Evolutionary conservation across 257 asterid species (phyloP).

Genomic region (Capsicum rhomboideum): DNA sequence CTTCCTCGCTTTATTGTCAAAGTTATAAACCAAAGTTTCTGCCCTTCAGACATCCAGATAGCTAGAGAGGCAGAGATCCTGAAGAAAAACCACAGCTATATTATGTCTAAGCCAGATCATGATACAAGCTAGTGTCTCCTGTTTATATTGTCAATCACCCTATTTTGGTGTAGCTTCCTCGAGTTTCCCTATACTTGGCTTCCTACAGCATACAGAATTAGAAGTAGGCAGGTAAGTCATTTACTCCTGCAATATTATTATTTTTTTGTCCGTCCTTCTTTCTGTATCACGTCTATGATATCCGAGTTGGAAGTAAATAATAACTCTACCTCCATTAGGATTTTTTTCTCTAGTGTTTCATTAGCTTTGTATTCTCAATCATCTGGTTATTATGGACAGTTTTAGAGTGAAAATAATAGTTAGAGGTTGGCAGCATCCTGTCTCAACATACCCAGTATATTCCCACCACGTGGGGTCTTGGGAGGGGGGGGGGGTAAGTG

Average conservation of each 20-base stretch:
- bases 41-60: constrained; percentile 91
- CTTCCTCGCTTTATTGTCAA: constrained; percentile 84
- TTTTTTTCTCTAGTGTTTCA: background rate
- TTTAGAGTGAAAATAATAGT: background rate
- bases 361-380: background rate
- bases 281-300: background rate
- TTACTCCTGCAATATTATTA: background rate
- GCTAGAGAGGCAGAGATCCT: constrained; percentile 94
- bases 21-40: constrained; percentile 59
- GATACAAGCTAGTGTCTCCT: constrained; percentile 37
- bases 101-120: constrained; percentile 36
- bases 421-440: background rate
- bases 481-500: no score
- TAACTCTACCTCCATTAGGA: background rate
- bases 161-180: constrained; percentile 13
- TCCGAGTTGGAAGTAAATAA: background rate
- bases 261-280: background rate
- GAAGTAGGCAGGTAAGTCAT: constrained; percentile 20
- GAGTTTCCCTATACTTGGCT: constrained; percentile 17
- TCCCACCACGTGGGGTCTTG: no score
- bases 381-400: background rate
- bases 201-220: constrained; percentile 19
- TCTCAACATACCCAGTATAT: no score
- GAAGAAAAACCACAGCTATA: constrained; percentile 30
- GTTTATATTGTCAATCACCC: constrained; percentile 13